Percentiles rank a stretch among this genome's conserved stretches.
Evolutionary conservation across 2,329 filamentous ascomycete species (phyloP).

Genomic region (Xylaria sp.): DNA sequence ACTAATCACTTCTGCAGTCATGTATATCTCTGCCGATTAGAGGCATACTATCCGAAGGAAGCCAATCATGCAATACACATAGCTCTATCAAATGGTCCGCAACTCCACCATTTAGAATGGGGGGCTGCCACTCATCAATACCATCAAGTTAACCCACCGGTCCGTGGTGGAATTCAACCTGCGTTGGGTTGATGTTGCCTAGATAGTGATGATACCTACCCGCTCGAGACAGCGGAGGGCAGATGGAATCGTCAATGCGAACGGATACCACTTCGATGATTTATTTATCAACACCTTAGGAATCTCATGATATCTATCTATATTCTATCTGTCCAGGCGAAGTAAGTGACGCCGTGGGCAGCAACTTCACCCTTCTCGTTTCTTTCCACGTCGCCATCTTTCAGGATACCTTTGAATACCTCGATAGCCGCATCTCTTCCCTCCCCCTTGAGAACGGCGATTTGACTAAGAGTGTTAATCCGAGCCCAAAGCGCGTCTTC

Average conservation of each 20-base stretch:
- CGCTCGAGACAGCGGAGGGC: background rate
- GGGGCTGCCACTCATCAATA: background rate
- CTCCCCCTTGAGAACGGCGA: slow-evolving; percentile 62
- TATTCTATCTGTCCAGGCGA: slow-evolving; percentile 64
- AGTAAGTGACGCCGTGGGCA: slow-evolving; percentile 67
- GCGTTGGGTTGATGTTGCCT: background rate
- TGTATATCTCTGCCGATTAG: slow-evolving; percentile 73
- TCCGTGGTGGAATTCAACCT: background rate
- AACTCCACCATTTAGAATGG: background rate
- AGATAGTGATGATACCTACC: background rate
- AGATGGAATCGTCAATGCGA: background rate
- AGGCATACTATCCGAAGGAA: slow-evolving; percentile 23
- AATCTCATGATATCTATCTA: slow-evolving; percentile 36
- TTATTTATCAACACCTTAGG: slow-evolving; percentile 8
- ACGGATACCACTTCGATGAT: slow-evolving; percentile 9
- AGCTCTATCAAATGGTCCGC: background rate
- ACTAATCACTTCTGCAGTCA: slow-evolving; percentile 54
- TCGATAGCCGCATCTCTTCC: slow-evolving; percentile 55
- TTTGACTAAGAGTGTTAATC: slow-evolving; percentile 70
- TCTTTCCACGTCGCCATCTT: slow-evolving; percentile 57
- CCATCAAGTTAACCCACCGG: background rate
- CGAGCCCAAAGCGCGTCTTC: slow-evolving; percentile 68
- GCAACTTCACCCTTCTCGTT: slow-evolving; percentile 68
- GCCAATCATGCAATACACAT: background rate
- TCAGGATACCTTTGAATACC: slow-evolving; percentile 60